Percentiles rank a stretch among this genome's conserved stretches.
phyloP scores from a whole-genome alignment of 345 rosid genomes.

The Citrus inodora region DNA sequence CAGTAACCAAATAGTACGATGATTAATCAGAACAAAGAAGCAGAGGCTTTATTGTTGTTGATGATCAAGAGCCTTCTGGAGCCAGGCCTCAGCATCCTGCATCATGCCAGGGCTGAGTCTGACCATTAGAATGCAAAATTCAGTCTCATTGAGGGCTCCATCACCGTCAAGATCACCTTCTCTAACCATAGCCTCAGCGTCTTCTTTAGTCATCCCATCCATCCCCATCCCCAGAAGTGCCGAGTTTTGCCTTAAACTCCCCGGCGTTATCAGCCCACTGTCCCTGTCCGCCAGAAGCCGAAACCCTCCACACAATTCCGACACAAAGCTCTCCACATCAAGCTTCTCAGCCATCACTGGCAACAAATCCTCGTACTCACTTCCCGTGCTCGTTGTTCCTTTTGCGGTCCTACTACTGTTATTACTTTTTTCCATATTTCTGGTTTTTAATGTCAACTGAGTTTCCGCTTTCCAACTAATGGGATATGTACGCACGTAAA shows the following conservation, averaged over 20 bases:
- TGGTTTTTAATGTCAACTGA: too few species aligned
- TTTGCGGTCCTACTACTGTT: not conserved
- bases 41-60: conserved; percentile 7
- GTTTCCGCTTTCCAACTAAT: too few species aligned
- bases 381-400: conserved; percentile 4
- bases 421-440: conserved; percentile 25
- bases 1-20: not conserved
- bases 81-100: conserved; percentile 76
- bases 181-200: conserved; percentile 65
- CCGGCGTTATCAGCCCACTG: conserved; percentile 60
- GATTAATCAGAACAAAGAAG: not conserved
- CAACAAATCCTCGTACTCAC: conserved; percentile 61
- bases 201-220: conserved; percentile 72
- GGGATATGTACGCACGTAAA: too few species aligned
- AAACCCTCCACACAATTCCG: conserved; percentile 81
- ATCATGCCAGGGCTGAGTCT: conserved; percentile 88
- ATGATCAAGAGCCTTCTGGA: conserved; percentile 61
- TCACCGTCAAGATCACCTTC: conserved; percentile 90
- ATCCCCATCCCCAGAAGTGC: conserved; percentile 74
- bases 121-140: conserved; percentile 87
- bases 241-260: conserved; percentile 60
- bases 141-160: conserved; percentile 69
- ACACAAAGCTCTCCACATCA: conserved; percentile 66
- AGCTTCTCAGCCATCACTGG: conserved; percentile 93
- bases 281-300: conserved; percentile 62